Evolutionary conservation across 2,329 filamentous ascomycete species (phyloP), one percentile per base, ranked within the genome.

Genomic region (Elsinoe fawcettii): DNA sequence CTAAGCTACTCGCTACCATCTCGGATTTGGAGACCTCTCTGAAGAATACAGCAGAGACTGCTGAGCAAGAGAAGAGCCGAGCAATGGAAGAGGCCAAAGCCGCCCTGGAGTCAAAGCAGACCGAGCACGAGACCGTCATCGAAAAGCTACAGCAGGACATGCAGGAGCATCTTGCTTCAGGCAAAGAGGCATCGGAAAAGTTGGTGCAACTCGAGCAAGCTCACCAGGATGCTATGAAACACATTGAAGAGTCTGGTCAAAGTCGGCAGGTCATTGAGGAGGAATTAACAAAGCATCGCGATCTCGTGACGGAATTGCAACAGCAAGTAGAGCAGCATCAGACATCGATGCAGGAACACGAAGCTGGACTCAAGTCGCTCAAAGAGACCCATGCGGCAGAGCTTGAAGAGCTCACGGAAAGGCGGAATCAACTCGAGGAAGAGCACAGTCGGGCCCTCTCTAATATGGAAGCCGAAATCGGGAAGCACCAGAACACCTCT

Each of bases 81-180:
- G 66, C 69, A 34, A 53, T 70, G 18, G 70, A 70, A 58, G 62
- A 67, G 27, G 60, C 67, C 14, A 63, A 61, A 44, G 64, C 65
- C 5, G 32, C 18, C 18, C 27, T 36, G 7, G 51, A 57, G 22
- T 16, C 20, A 1, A 32, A 30, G 43, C 18, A 43, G 57, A 47
- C 43, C 23, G 25, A 43, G 49, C 62, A 61, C 12, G 62, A 67
- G 51, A 64, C 66, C 30, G 66, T 66, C 4, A 63, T 60, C 9
- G 56, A 59, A 22, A 64, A 65, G 46, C 63, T 76, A 6, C 70
- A 74, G 43, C 65, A 72, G 56, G 74, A 95, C 67, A 85, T 96
- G 55, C 84, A 91, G 54, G 84, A 90, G 67, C 90, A 95, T 73
- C 91, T 88, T 73, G 74, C 79, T 2, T 81, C 87, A 36, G 85